These are phyloP conservation scores for Begonia peltatifolia DNA, from an alignment of 306 rosid genomes.

Conservation along the genomic window DNA sequence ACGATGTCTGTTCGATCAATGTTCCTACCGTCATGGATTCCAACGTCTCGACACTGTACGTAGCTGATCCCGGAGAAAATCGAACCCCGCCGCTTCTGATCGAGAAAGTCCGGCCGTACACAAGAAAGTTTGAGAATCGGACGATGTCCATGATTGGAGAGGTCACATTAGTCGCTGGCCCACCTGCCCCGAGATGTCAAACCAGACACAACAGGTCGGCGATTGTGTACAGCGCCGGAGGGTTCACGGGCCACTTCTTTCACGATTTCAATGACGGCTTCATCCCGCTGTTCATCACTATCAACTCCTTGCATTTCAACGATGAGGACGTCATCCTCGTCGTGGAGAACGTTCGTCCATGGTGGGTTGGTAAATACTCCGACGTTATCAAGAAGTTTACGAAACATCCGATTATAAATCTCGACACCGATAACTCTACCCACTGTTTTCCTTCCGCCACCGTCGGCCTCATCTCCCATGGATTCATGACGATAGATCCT, in stretches of 20 bases:
- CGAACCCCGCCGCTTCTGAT: neutral
- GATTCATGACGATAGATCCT: conserved; percentile 20
- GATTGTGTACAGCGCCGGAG: conserved; percentile 29
- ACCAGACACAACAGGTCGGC: conserved; percentile 33
- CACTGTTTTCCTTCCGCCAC: conserved; percentile 30
- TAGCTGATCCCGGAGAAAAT: neutral
- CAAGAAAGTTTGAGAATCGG: conserved; percentile 25
- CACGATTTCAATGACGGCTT: conserved; percentile 41
- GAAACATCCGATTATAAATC: conserved; percentile 14
- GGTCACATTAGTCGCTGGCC: conserved; percentile 17
- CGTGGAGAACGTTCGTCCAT: conserved; percentile 7
- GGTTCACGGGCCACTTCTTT: conserved; percentile 41
- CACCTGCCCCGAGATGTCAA: conserved; percentile 13
- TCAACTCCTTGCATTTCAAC: conserved; percentile 8
- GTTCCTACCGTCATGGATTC: conserved; percentile 23
- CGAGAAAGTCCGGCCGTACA: conserved; percentile 27
- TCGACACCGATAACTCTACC: conserved; percentile 3
- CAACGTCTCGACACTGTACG: conserved; percentile 14
- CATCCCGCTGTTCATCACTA: conserved; percentile 44
- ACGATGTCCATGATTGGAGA: conserved; percentile 18
- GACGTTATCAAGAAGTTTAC: conserved; percentile 17
- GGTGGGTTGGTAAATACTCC: conserved; percentile 33
- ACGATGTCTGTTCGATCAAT: conserved; percentile 30
- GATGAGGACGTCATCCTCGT: conserved; percentile 23
- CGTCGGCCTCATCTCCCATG: conserved; percentile 32